Evolutionary conservation across 2,329 filamentous ascomycete species (phyloP).

Genomic region (Daldinia sp.): DNA sequence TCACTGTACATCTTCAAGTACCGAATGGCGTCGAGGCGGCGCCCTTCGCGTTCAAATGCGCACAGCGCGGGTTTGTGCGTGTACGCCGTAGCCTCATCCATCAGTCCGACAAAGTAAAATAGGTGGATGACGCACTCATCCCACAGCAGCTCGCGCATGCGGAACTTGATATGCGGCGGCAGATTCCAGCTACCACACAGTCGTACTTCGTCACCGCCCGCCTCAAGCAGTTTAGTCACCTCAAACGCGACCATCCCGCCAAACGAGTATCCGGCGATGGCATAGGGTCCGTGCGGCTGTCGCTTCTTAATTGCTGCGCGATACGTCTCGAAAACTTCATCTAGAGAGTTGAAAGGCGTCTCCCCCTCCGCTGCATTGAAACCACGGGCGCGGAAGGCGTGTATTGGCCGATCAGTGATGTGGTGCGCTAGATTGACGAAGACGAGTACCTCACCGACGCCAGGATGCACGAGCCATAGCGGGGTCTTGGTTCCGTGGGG

Average conservation of each 20-base stretch:
- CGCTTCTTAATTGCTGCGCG: constrained; percentile 53
- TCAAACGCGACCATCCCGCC: constrained; percentile 65
- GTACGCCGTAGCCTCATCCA: constrained; percentile 49
- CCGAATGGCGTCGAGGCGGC: constrained; percentile 7
- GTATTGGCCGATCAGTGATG: constrained; percentile 59
- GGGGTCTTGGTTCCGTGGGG: constrained; percentile 52
- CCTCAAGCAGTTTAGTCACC: constrained; percentile 59
- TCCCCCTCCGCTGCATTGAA: constrained; percentile 53
- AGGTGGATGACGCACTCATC: constrained; percentile 56
- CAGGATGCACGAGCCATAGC: constrained; percentile 58
- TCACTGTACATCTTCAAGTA: constrained; percentile 6
- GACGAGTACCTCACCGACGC: constrained; percentile 57
- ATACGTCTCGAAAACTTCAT: constrained; percentile 58
- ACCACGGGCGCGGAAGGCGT: constrained; percentile 60
- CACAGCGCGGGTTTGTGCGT: constrained; percentile 20
- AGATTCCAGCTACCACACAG: constrained; percentile 62
- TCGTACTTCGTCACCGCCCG: constrained; percentile 53
- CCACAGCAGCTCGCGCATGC: constrained; percentile 57
- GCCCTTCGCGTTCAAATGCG: constrained; percentile 11
- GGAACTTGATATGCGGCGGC: constrained; percentile 61
- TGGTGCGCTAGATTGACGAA: constrained; percentile 55
- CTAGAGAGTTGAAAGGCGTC: constrained; percentile 58
- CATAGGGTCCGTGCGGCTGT: constrained; percentile 65
- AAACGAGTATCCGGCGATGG: constrained; percentile 64
- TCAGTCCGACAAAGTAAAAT: constrained; percentile 56